Evolutionary conservation across 1,284 basidiomycete species (phyloP), one percentile per base, ranked within the genome.

Genomic region (Puccinia horiana): DNA sequence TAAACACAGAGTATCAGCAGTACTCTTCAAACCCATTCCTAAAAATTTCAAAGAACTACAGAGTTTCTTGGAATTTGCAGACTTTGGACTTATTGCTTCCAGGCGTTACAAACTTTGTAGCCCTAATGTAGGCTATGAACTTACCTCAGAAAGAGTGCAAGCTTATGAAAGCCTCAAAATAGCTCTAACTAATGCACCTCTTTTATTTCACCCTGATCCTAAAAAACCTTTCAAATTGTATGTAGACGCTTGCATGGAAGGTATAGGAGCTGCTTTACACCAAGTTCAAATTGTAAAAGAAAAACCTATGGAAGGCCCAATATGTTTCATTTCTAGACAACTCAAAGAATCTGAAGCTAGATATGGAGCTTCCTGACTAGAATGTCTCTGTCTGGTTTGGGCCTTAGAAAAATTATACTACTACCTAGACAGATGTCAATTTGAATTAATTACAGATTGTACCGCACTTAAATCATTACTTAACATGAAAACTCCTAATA

Each of bases 231-330:
- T 76, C 47, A 32, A 56, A 40, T 26, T 76, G 18, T 76, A 76
- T 54, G 37, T 58, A 6, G 52, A 76, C 54, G 18, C 73, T 8
- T 29, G 40, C n/a, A 18, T 76, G 52, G n/a, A n/a, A n/a, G n/a
- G n/a, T n/a, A n/a, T n/a, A n/a, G n/a, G n/a, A n/a, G n/a, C n/a
- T n/a, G n/a, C 73, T 14, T 58, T 76, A 23, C 75, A 76, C 37
- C 75, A 76, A 76, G 18, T 61, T 4, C 52, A 76, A 76, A 63
- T 63, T 11, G 12, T 76, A 1, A 23, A 76, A 35, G 75, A 63
- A 6, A 76, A 76, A 61, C 5, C 32, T 5, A 20, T 20, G 14
- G 75, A 76, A 37, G 54, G 32, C 12, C 54, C 56, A 42, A 63
- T 58, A 12, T 40, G 35, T 35, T 61, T 52, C 26, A 76, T 61